Evolutionary conservation across 768 basidiomycete species (phyloP), one percentile per base, ranked within the genome.

Genomic region (Phaffia australis): DNA sequence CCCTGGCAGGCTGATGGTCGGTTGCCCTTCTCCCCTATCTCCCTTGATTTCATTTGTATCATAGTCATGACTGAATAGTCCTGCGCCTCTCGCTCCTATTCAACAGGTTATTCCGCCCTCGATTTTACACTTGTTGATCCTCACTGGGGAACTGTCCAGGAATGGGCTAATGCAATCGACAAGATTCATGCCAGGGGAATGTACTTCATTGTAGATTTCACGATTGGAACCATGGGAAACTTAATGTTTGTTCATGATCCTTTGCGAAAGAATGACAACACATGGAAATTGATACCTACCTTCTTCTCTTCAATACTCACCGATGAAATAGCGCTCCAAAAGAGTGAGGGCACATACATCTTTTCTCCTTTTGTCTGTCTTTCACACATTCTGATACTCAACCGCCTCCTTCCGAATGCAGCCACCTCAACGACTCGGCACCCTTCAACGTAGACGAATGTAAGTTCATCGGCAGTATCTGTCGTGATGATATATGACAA

Each of bases 131-230:
- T 93, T 6, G 78, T 92, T 48, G 92, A 95, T 76, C 92, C 92
- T 49, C 92, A 95, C 73, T 94, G 87, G 84, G 92, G 92, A 23
- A 87, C 82, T 7, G 79, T 91, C 62, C 74, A 81, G 27, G 88
- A 93, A 69, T 95, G 91, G 91, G 81, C 81, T 16, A 74, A 80
- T 47, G 75, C 86, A 60, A 84, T 95, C 68, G 85, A 88, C 72
- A 81, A 81, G 60, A 80, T 94, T 29, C 92, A 95, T 73, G 78
- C 83, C 0, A 81, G 83, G 50, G 86, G 85, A 65, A 93, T 95
- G 92, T 94, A 91, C 75, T 76, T 93, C 72, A 89, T 95, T 83
- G 80, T 83, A 25, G 92, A 95, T 78, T 90, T 94, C 74, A 95
- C 92, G 1, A 86, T 95, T 64, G 90, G 90, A 15, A 95, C 92